Evolutionary conservation across 2,329 filamentous ascomycete species (phyloP).

Genomic region (Parascedosporium putredinis): DNA sequence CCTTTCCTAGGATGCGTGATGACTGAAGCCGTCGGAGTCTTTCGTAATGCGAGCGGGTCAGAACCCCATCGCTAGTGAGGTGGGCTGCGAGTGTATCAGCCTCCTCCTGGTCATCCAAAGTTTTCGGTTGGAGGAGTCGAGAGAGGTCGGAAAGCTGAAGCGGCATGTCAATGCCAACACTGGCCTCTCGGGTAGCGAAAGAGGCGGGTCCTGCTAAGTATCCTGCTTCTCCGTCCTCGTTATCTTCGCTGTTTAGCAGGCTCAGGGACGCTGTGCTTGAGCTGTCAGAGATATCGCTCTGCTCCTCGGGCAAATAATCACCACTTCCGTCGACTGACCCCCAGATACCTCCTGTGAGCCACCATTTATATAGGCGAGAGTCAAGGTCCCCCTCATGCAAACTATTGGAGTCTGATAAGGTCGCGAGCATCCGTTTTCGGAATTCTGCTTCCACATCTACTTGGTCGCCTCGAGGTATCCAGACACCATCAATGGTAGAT

Average conservation of each 20-base stretch:
- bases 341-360: constrained; percentile 75
- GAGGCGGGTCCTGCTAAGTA: constrained; percentile 31
- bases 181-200: constrained; percentile 44
- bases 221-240: constrained; percentile 35
- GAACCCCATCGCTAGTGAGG: constrained; percentile 56
- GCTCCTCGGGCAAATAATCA: constrained; percentile 53
- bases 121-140: constrained; percentile 70
- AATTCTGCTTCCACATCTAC: constrained; percentile 78
- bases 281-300: constrained; percentile 55
- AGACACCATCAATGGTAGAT: background rate
- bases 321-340: constrained; percentile 72
- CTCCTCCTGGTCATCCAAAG: constrained; percentile 67
- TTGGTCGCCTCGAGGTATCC: constrained; percentile 46
- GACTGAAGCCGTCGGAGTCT: constrained; percentile 59
- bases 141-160: constrained; percentile 62
- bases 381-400: constrained; percentile 57
- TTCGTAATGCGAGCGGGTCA: constrained; percentile 74
- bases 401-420: constrained; percentile 19
- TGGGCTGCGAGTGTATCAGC: constrained; percentile 74
- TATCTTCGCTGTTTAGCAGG: constrained; percentile 21
- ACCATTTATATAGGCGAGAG: constrained; percentile 70
- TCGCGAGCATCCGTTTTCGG: constrained; percentile 43
- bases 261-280: constrained; percentile 65
- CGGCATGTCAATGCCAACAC: constrained; percentile 49
- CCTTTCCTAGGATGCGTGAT: constrained; percentile 43